These are phyloP conservation scores for Phlebiopsis flavidoalba DNA, from an alignment of 768 basidiomycete genomes.

Conservation along the genomic window DNA sequence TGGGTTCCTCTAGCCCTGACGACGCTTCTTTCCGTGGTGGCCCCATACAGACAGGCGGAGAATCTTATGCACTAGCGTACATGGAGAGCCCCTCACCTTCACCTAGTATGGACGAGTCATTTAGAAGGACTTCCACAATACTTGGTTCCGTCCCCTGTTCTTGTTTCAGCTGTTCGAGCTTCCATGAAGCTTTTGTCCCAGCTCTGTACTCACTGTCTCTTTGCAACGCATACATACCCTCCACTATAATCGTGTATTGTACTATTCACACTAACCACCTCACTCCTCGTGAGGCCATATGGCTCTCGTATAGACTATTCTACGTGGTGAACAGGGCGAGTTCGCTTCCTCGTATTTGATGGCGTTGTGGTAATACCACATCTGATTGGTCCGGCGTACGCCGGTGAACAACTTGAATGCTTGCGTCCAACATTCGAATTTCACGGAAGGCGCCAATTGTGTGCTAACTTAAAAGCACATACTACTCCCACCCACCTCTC, in stretches of 20 bases:
- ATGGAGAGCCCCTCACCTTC: slow-evolving; percentile 40
- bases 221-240: neutral
- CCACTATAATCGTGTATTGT: slow-evolving; percentile 1
- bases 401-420: neutral
- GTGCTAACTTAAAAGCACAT: slow-evolving; percentile 10
- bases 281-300: neutral
- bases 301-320: neutral
- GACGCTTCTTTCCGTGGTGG: slow-evolving; percentile 15
- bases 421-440: neutral
- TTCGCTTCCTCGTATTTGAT: neutral
- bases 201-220: neutral
- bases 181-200: neutral
- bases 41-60: slow-evolving; percentile 12
- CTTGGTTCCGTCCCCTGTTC: neutral
- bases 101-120: slow-evolving; percentile 31
- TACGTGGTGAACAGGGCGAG: neutral
- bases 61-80: slow-evolving; percentile 29
- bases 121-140: slow-evolving; percentile 8
- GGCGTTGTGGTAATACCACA: neutral
- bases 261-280: neutral
- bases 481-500: slow-evolving; percentile 4
- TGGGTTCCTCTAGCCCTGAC: neutral
- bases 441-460: neutral
- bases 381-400: slow-evolving; percentile 11
- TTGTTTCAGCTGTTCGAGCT: neutral